Evolutionary conservation across 1,139 yeast species (phyloP), one percentile per base, ranked within the genome.

Genomic region (Yamadazyma blattariae): DNA sequence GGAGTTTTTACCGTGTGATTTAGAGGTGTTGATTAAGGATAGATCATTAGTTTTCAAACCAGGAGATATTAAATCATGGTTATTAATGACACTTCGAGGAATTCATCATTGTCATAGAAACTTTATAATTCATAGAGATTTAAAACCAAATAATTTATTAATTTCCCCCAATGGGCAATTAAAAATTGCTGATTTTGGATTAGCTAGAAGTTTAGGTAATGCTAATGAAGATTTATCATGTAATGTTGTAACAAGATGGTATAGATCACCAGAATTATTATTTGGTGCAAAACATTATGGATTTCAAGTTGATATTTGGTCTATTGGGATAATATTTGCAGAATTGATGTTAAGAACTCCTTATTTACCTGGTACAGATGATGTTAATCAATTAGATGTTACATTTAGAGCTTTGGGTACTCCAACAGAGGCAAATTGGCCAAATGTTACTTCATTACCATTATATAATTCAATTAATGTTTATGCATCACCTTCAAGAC

Each of bases 171-270:
- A 77, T 40, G 97, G 98, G 0, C 81, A 84, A 46, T 66, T 92
- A 45, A 92, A 92, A 57, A 75, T 92, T 44, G 97, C 97, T 6
- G 98, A 92, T 86, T 92, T 92, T 67, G 98, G 98, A 49, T 71
- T 92, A 35, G 97, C 97, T 0, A 64, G 98, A 39, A 77, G 90
- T 2, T 64, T 87, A 42, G 92, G 94, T 2, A 75, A 80, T 27
- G 83, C 89, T 2, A 83, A 84, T 37, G 92, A 86, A 47, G 84
- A 79, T 40, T 66, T 92, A 55, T 86, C 97, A 0, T 85, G 95
- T 1, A 90, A 90, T 45, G 98, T 92, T 8, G 99, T 92, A 2
- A 92, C 99, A 2, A 67, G 97, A 41, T 92, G 98, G 98, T 92
- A 92, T 60, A 67, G 97, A 37, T 95, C 97, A 0, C 98, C 98